Conservation (phyloP, 345 rosid genomes). For the Gossypium thurberi region DNA sequence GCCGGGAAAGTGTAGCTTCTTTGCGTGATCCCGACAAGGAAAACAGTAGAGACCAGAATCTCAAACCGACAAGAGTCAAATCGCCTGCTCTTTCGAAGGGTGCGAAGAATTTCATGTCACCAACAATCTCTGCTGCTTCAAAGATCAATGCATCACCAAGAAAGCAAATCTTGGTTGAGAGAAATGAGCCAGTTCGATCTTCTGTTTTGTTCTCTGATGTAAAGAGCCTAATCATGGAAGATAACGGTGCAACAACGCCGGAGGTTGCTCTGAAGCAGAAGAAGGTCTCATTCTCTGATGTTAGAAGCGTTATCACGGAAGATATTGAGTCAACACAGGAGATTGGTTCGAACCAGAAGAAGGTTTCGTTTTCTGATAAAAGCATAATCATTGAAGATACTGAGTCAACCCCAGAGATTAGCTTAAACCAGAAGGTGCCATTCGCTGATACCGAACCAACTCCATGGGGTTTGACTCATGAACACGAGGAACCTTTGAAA, state of each 20-base stretch:
- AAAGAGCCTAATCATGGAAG: conserved; percentile 33
- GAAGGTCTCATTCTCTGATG: conserved; percentile 29
- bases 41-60: conserved; percentile 36
- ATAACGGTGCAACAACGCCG: conserved; percentile 13
- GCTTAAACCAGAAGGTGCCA: conserved; percentile 15
- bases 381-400: conserved; percentile 32
- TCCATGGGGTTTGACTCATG: conserved; percentile 19
- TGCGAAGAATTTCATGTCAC: conserved; percentile 80
- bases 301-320: conserved; percentile 32
- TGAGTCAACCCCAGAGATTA: conserved; percentile 14
- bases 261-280: conserved; percentile 14
- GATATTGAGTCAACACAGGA: conserved; percentile 7
- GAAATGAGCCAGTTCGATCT: conserved; percentile 42
- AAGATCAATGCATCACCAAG: conserved; percentile 65
- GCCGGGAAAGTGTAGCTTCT: conserved; percentile 36
- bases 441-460: conserved; percentile 26
- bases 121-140: conserved; percentile 81
- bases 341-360: conserved; percentile 13
- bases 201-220: conserved; percentile 40
- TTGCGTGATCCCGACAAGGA: conserved; percentile 55
- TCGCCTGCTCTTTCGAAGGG: conserved; percentile 40
- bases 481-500: conserved; percentile 18
- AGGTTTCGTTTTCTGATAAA: conserved; percentile 37
- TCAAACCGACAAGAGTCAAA: conserved; percentile 29
- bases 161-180: conserved; percentile 63